Conservation (phyloP, 805 yeast species). For the Pichia manshurica region DNA sequence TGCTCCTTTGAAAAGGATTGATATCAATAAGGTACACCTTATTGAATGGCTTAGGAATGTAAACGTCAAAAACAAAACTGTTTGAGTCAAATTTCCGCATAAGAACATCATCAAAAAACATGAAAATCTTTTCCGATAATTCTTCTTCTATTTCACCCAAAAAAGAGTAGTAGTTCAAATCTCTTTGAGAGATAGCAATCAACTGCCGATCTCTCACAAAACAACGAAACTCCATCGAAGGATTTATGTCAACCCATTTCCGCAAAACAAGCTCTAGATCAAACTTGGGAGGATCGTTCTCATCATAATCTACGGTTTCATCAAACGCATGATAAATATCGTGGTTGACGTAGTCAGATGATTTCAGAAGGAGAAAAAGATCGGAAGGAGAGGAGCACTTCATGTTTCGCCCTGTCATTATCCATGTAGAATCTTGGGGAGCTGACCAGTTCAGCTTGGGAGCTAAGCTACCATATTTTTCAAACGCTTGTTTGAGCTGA, state of each 20-base stretch:
- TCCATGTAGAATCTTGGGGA: conserved; percentile 94
- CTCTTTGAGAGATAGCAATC: conserved; percentile 79
- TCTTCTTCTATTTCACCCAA: conserved; percentile 46
- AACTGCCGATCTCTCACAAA: conserved; percentile 63
- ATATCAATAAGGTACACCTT: conserved; percentile 72
- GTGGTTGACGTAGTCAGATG: conserved; percentile 83
- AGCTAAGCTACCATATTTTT: conserved; percentile 53
- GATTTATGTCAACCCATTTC: conserved; percentile 79
- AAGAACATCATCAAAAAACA: conserved; percentile 48
- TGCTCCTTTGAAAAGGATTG: conserved; percentile 74
- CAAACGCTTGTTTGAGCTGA: conserved; percentile 41
- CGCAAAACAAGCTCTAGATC: conserved; percentile 66
- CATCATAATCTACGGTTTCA: conserved; percentile 22
- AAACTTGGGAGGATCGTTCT: conserved; percentile 28
- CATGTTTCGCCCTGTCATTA: conserved; percentile 68
- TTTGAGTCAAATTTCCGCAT: conserved; percentile 46
- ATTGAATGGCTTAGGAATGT: conserved; percentile 68
- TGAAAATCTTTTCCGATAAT: conserved; percentile 43
- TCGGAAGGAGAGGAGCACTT: conserved; percentile 69
- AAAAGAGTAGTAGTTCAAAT: conserved; percentile 74
- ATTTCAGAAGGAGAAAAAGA: conserved; percentile 70
- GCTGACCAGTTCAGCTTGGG: conserved; percentile 98
- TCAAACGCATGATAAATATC: conserved; percentile 74
- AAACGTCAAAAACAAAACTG: conserved; percentile 70
- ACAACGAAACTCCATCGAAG: conserved; percentile 87